These are phyloP conservation scores for Globisporangium alternatum DNA, from an alignment of 352 stramenopile genomes.

Conservation along the genomic window DNA sequence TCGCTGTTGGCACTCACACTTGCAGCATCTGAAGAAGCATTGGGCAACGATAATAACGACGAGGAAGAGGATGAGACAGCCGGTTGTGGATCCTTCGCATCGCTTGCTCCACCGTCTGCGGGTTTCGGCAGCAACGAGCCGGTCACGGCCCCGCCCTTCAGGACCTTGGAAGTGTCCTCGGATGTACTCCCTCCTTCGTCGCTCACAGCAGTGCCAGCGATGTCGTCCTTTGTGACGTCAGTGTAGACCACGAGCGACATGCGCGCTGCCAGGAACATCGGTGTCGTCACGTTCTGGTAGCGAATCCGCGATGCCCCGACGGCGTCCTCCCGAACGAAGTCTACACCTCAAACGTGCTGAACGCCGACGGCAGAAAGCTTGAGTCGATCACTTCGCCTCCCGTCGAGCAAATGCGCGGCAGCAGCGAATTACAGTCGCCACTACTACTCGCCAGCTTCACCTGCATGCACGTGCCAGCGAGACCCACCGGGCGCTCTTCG, in stretches of 20 bases:
- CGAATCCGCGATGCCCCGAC: neutral
- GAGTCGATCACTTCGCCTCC: neutral
- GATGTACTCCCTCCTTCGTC: neutral
- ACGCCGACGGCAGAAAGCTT: neutral
- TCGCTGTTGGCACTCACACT: neutral
- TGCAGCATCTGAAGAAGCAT: neutral
- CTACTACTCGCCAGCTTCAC: neutral
- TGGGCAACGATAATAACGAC: neutral
- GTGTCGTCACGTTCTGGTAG: neutral
- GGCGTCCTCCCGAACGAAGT: neutral
- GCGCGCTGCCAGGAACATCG: neutral
- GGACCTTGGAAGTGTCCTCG: neutral
- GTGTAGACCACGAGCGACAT: slow-evolving; percentile 3
- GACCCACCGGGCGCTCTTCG: neutral
- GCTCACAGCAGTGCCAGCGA: neutral
- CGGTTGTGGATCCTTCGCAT: neutral
- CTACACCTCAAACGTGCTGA: slow-evolving; percentile 4
- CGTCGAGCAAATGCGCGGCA: neutral
- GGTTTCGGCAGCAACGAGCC: neutral
- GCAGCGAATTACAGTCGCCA: neutral
- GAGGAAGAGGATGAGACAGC: neutral
- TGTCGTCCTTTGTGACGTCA: neutral
- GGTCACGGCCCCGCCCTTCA: neutral
- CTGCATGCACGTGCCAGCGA: neutral
- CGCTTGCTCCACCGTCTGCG: neutral